A percentile compares a stretch with the other conserved stretches of the same genome.
phyloP scores from a whole-genome alignment of 2,329 filamentous ascomycete genomes.

The Colletotrichum neosansevieriae region DNA sequence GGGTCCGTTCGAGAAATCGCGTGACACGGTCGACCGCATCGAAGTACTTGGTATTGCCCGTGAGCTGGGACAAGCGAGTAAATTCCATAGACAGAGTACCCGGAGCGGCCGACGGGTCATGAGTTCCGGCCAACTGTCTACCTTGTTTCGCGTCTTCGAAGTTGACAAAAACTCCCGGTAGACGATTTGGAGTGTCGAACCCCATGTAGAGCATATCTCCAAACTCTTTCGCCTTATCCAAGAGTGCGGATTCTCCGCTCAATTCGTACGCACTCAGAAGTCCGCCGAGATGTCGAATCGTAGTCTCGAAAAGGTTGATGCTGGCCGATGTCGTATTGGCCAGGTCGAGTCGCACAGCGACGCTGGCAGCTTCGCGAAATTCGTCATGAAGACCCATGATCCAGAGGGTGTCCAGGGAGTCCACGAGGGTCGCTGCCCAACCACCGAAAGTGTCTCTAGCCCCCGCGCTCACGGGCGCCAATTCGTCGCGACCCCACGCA shows the following conservation, averaged over 20 bases:
- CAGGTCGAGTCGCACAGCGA: slow-evolving; percentile 63
- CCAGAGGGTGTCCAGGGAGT: slow-evolving; percentile 64
- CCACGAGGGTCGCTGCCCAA: slow-evolving; percentile 61
- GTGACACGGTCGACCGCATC: slow-evolving; percentile 78
- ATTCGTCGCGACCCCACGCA: slow-evolving; percentile 61
- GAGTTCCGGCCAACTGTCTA: slow-evolving; percentile 19
- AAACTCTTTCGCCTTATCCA: slow-evolving; percentile 72
- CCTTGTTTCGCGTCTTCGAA: slow-evolving; percentile 35
- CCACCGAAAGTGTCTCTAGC: slow-evolving; percentile 58
- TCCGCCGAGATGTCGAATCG: slow-evolving; percentile 77
- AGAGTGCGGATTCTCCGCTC: slow-evolving; percentile 65
- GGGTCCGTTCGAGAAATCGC: slow-evolving; percentile 72
- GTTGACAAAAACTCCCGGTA: slow-evolving; percentile 58
- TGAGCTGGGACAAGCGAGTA: slow-evolving; percentile 78
- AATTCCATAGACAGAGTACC: slow-evolving; percentile 80
- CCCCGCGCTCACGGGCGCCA: slow-evolving; percentile 55
- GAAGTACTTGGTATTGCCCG: slow-evolving; percentile 78
- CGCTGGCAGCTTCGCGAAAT: slow-evolving; percentile 61
- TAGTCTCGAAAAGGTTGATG: slow-evolving; percentile 77
- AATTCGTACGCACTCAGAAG: slow-evolving; percentile 78
- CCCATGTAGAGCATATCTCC: slow-evolving; percentile 74
- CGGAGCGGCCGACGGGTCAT: slow-evolving; percentile 58
- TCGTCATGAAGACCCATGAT: slow-evolving; percentile 65
- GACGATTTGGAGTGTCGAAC: slow-evolving; percentile 75
- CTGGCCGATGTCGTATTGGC: slow-evolving; percentile 56